phyloP scores from a whole-genome alignment of 2,329 filamentous ascomycete genomes.

The Cladorrhinum sp. region DNA sequence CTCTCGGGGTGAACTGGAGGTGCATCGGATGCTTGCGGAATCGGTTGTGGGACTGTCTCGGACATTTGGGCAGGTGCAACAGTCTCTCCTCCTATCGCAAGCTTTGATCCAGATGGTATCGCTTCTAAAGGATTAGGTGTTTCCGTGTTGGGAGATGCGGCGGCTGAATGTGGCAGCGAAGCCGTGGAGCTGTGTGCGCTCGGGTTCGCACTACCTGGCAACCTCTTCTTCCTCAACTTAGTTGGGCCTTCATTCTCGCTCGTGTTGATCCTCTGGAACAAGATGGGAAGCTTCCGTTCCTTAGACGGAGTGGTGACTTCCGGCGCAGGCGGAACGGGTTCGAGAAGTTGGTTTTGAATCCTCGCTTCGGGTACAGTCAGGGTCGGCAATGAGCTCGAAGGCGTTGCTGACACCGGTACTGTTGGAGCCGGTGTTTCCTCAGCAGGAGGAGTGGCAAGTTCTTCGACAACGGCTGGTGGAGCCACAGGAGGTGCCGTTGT shows the following conservation, averaged over 20 bases:
- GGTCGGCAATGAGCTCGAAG: slow-evolving; percentile 11
- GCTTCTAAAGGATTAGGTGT: slow-evolving; percentile 46
- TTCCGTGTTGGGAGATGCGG: slow-evolving; percentile 47
- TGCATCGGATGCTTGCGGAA: slow-evolving; percentile 45
- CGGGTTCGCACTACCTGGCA: slow-evolving; percentile 71
- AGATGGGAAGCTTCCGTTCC: slow-evolving; percentile 64
- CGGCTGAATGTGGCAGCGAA: slow-evolving; percentile 57
- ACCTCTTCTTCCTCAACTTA: slow-evolving; percentile 83
- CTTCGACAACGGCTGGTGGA: slow-evolving; percentile 37
- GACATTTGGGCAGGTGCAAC: background rate
- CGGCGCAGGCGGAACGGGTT: slow-evolving; percentile 19
- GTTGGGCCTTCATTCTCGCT: slow-evolving; percentile 69
- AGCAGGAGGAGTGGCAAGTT: slow-evolving; percentile 32
- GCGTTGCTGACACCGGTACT: slow-evolving; percentile 10
- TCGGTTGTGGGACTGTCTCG: slow-evolving; percentile 44
- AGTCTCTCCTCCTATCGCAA: slow-evolving; percentile 18
- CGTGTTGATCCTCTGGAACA: slow-evolving; percentile 69
- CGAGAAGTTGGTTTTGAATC: slow-evolving; percentile 29
- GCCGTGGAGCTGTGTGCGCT: slow-evolving; percentile 89
- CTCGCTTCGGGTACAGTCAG: slow-evolving; percentile 17
- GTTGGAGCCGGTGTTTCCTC: slow-evolving; percentile 26
- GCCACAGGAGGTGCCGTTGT: slow-evolving; percentile 42
- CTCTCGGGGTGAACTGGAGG: slow-evolving; percentile 31
- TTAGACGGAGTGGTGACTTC: slow-evolving; percentile 53
- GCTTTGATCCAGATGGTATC: slow-evolving; percentile 18